These are phyloP conservation scores for Cornus suecica DNA, from an alignment of 148 eudicot species.

Conservation along the genomic window DNA sequence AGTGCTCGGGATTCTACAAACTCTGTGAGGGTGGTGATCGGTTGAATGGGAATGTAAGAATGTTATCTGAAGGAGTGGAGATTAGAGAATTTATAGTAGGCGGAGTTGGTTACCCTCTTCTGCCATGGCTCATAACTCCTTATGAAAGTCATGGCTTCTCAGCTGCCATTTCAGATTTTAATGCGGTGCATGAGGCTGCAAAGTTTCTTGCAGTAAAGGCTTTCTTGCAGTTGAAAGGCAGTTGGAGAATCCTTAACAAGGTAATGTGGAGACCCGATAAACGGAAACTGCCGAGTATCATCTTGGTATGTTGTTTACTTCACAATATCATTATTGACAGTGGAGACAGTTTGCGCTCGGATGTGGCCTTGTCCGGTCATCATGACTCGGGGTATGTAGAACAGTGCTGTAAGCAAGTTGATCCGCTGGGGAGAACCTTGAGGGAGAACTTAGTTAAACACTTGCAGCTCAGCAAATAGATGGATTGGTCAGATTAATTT, in stretches of 20 bases:
- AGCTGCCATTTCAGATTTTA: slow-evolving; percentile 29
- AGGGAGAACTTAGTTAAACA: slow-evolving; percentile 55
- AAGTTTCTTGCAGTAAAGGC: slow-evolving; percentile 62
- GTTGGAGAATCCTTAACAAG: slow-evolving; percentile 94
- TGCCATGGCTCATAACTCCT: slow-evolving; percentile 90
- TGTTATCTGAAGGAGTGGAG: slow-evolving; percentile 32
- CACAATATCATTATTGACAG: slow-evolving; percentile 83
- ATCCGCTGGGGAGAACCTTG: slow-evolving; percentile 50
- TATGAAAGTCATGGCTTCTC: slow-evolving; percentile 28
- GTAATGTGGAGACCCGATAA: slow-evolving; percentile 99
- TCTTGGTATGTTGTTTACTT: slow-evolving; percentile 88
- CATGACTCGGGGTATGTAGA: slow-evolving; percentile 65
- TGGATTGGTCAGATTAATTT: slow-evolving; percentile 16
- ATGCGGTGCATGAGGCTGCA: slow-evolving; percentile 56
- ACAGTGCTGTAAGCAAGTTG: slow-evolving; percentile 49
- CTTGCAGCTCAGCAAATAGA: slow-evolving; percentile 41
- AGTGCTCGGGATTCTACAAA: slow-evolving; percentile 73
- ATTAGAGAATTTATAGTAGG: slow-evolving; percentile 76
- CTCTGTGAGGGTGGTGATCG: slow-evolving; percentile 71
- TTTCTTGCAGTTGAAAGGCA: slow-evolving; percentile 70
- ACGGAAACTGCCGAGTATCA: slow-evolving; percentile 84
- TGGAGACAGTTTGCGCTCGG: slow-evolving; percentile 56
- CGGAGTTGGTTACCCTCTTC: slow-evolving; percentile 74
- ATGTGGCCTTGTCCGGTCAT: slow-evolving; percentile 56
- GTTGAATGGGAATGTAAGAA: slow-evolving; percentile 42